These are phyloP conservation scores for Pulveroboletus sp. DNA, from an alignment of 768 basidiomycete species.

Conservation along the genomic window DNA sequence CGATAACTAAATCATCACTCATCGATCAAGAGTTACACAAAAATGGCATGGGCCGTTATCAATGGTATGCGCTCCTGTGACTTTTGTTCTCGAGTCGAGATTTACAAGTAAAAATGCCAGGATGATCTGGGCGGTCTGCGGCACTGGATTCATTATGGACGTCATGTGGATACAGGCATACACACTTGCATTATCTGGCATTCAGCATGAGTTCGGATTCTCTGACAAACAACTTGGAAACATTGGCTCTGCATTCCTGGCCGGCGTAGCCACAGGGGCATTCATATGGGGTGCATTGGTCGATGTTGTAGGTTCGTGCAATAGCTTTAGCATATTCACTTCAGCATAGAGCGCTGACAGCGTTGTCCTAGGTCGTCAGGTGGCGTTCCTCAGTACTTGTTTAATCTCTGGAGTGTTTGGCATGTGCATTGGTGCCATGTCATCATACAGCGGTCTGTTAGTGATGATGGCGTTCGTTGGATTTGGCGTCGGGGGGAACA, in stretches of 20 bases:
- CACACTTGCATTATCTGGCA: neutral
- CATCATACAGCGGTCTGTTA: constrained; percentile 11
- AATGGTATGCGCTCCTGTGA: constrained; percentile 7
- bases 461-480: constrained; percentile 10
- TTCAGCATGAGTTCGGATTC: constrained; percentile 17
- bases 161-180: constrained; percentile 5
- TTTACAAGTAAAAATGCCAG: constrained; percentile 1
- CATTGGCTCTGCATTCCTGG: neutral
- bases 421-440: constrained; percentile 9
- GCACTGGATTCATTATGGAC: constrained; percentile 10
- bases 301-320: constrained; percentile 18
- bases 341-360: too few relatives aligned
- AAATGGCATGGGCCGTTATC: constrained; percentile 14
- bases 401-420: constrained; percentile 13
- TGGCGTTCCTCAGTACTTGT: constrained; percentile 15
- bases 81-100: too few relatives aligned
- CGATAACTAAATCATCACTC: constrained; percentile 6
- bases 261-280: constrained; percentile 4
- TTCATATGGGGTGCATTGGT: constrained; percentile 16
- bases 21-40: constrained; percentile 13
- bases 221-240: constrained; percentile 16
- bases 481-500: constrained; percentile 13
- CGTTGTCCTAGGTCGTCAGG: constrained; percentile 10
- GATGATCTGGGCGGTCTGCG: constrained; percentile 15
- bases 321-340: too few relatives aligned